These are phyloP conservation scores for Dicorynia guianensis DNA, from an alignment of 306 rosid species.

Conservation along the genomic window DNA sequence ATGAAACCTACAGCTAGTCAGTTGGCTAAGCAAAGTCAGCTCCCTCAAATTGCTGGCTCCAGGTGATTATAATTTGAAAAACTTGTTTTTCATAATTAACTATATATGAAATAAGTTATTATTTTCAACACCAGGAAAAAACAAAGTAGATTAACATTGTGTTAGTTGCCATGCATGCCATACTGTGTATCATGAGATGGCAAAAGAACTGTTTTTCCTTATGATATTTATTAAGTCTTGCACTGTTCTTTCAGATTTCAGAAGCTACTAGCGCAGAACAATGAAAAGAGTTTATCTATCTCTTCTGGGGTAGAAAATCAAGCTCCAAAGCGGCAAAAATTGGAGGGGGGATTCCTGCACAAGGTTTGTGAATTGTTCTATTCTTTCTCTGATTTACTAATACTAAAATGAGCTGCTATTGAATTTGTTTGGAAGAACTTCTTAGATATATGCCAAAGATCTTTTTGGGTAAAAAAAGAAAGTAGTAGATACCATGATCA, in stretches of 20 bases:
- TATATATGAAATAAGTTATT: background rate
- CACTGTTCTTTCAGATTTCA: slow-evolving; percentile 61
- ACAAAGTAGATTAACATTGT: slow-evolving; percentile 12
- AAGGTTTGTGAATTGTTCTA: slow-evolving; percentile 61
- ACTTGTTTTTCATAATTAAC: slow-evolving; percentile 30
- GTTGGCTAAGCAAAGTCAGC: slow-evolving; percentile 79
- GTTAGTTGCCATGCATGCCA: slow-evolving; percentile 24
- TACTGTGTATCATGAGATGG: slow-evolving; percentile 13
- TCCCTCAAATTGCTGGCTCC: slow-evolving; percentile 53
- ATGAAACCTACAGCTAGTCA: slow-evolving; percentile 97
- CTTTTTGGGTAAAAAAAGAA: no score
- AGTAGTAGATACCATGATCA: no score
- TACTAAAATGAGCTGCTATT: slow-evolving; percentile 11
- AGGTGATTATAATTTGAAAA: slow-evolving; percentile 58
- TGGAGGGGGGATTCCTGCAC: slow-evolving; percentile 79
- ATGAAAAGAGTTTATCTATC: slow-evolving; percentile 55
- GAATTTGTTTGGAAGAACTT: slow-evolving; percentile 21
- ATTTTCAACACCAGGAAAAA: background rate
- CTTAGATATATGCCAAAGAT: slow-evolving; percentile 23
- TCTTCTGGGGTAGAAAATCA: slow-evolving; percentile 74
- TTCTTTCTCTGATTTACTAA: slow-evolving; percentile 38
- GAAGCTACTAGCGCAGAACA: slow-evolving; percentile 56
- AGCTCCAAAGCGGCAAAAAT: slow-evolving; percentile 89
- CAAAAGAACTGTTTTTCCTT: slow-evolving; percentile 34
- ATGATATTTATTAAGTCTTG: slow-evolving; percentile 30